A percentile compares a stretch with the other conserved stretches of the same genome.
Conservation (phyloP, 2,329 filamentous ascomycete species). For the Allantophomopsis lycopodina region DNA sequence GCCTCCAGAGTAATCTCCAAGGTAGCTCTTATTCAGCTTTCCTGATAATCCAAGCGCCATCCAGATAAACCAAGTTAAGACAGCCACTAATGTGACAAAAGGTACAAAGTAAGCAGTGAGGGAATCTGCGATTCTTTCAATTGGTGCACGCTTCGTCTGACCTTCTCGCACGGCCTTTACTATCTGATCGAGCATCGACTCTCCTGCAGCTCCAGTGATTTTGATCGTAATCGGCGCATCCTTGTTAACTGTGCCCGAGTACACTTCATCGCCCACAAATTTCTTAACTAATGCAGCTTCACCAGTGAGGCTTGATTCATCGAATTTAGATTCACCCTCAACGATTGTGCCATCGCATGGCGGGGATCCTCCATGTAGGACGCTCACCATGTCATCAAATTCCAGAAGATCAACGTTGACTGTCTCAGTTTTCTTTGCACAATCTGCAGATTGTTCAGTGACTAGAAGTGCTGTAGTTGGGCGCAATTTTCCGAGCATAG, state of each 20-base stretch:
- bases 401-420: slow-evolving; percentile 46
- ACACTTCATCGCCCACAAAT: slow-evolving; percentile 46
- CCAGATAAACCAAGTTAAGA: slow-evolving; percentile 62
- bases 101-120: slow-evolving; percentile 70
- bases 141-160: slow-evolving; percentile 60
- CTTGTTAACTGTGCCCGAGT: slow-evolving; percentile 64
- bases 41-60: slow-evolving; percentile 47
- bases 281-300: slow-evolving; percentile 60
- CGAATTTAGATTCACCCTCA: slow-evolving; percentile 54
- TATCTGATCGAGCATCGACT: slow-evolving; percentile 70
- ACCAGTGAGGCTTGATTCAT: slow-evolving; percentile 82
- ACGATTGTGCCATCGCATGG: slow-evolving; percentile 66
- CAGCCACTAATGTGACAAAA: slow-evolving; percentile 52
- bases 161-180: slow-evolving; percentile 66
- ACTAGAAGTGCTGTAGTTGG: slow-evolving; percentile 66
- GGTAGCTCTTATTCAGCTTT: slow-evolving; percentile 38
- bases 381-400: slow-evolving; percentile 57
- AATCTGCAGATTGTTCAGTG: slow-evolving; percentile 20
- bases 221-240: slow-evolving; percentile 45
- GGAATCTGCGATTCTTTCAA: slow-evolving; percentile 60
- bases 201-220: slow-evolving; percentile 50
- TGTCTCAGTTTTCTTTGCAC: slow-evolving; percentile 3
- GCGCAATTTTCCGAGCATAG: slow-evolving; percentile 62
- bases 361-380: slow-evolving; percentile 70
- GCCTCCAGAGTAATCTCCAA: slow-evolving; percentile 39